Conservation (phyloP, 1,139 yeast species). For the Sugiyamaella sp. region DNA sequence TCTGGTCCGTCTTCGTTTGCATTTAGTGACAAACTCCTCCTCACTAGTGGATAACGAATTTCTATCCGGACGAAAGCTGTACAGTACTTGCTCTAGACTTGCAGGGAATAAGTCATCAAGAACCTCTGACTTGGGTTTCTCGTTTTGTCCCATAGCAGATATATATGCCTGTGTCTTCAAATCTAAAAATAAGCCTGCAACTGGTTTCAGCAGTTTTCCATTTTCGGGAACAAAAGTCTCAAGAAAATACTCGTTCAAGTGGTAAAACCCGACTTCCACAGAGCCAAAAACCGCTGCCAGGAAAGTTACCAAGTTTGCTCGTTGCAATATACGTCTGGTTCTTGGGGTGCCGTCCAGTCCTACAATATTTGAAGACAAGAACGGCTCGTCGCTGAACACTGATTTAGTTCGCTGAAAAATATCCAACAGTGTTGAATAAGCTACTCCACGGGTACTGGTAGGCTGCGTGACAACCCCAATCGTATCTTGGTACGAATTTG, state of each 20-base stretch:
- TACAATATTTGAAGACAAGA: slow-evolving; percentile 2
- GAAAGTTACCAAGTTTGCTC: slow-evolving; percentile 86
- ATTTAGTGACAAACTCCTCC: slow-evolving; percentile 67
- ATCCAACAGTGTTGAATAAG: slow-evolving; percentile 59
- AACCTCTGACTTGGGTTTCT: slow-evolving; percentile 65
- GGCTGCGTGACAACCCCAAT: slow-evolving; percentile 72
- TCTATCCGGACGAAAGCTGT: slow-evolving; percentile 39
- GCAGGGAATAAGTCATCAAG: slow-evolving; percentile 68
- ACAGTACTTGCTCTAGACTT: slow-evolving; percentile 59
- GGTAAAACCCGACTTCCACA: slow-evolving; percentile 83
- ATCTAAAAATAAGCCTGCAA: slow-evolving; percentile 77
- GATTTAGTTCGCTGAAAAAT: slow-evolving; percentile 32
- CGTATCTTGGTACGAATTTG: slow-evolving; percentile 72
- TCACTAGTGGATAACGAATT: slow-evolving; percentile 65
- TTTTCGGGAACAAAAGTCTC: slow-evolving; percentile 64
- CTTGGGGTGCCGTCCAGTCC: slow-evolving; percentile 21
- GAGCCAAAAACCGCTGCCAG: slow-evolving; percentile 82
- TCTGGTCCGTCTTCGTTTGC: slow-evolving; percentile 66
- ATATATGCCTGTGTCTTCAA: slow-evolving; percentile 94
- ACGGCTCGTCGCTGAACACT: slow-evolving; percentile 16
- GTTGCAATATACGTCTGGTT: slow-evolving; percentile 70
- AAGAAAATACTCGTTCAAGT: slow-evolving; percentile 78
- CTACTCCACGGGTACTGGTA: slow-evolving; percentile 67
- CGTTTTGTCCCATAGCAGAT: slow-evolving; percentile 79
- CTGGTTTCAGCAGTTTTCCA: slow-evolving; percentile 71